Percentiles rank a stretch among this genome's conserved stretches.
Evolutionary conservation across 139 green algal genomes (phyloP).

Genomic region (Auxenochlorella pyrenoidosa): DNA sequence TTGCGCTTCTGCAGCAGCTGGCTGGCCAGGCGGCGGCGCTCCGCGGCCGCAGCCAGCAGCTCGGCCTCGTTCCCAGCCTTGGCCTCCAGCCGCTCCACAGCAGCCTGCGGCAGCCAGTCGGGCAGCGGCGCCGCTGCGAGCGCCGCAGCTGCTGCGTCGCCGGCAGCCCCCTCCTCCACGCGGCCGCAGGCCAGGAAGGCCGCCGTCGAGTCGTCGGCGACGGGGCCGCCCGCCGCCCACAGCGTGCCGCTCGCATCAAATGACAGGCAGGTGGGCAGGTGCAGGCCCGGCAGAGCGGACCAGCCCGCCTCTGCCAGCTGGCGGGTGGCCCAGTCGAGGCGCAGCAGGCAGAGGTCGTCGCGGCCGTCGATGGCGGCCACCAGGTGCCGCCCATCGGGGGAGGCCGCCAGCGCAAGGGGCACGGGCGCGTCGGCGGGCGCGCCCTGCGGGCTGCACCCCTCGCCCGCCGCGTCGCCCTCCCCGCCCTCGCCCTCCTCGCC

Average conservation of each 20-base stretch:
- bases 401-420: conserved; percentile 9
- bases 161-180: neutral
- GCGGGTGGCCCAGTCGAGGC: neutral
- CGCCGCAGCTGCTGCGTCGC: neutral
- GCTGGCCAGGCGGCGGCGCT: conserved; percentile 21
- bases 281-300: conserved; percentile 44
- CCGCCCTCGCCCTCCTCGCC: neutral
- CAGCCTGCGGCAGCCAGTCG: neutral
- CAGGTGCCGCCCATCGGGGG: conserved; percentile 9
- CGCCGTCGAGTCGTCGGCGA: conserved; percentile 20
- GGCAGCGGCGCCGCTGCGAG: neutral
- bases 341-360: conserved; percentile 57
- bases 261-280: conserved; percentile 55
- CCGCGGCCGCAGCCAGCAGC: neutral
- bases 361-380: conserved; percentile 56
- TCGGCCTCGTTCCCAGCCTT: neutral
- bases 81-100: neutral
- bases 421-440: neutral
- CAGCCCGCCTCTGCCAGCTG: conserved; percentile 1
- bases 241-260: conserved; percentile 59
- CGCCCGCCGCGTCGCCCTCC: neutral
- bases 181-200: conserved; percentile 27
- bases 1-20: conserved; percentile 28
- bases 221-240: conserved; percentile 57
- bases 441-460: neutral